Evolutionary conservation across 2,329 filamentous ascomycete species (phyloP).

Genomic region (Colletotrichum lentis): DNA sequence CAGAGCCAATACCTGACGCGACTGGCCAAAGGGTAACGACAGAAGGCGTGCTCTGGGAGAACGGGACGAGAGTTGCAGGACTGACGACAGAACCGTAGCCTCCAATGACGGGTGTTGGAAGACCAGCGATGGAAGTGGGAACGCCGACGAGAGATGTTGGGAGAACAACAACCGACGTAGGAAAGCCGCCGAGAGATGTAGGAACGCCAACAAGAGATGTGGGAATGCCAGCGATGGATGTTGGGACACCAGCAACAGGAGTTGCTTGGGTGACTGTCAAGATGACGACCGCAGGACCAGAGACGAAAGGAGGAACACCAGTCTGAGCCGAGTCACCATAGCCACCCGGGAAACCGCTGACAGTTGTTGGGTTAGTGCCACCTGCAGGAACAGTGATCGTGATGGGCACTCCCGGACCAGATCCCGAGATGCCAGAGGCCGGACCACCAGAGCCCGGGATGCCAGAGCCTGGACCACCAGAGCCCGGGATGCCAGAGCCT

Average conservation of each 20-base stretch:
- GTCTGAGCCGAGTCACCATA: conserved; percentile 17
- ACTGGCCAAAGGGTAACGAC: conserved; percentile 29
- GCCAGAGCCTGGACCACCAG: not conserved
- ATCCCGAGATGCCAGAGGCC: not conserved
- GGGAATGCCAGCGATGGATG: not conserved
- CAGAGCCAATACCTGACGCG: not conserved
- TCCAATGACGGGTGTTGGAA: not conserved
- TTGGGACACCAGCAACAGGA: not conserved
- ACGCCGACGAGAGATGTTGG: not conserved
- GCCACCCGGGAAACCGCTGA: conserved; percentile 15
- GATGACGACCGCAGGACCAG: not conserved
- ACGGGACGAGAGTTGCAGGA: not conserved
- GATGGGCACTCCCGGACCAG: not conserved
- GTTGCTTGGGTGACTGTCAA: conserved; percentile 2
- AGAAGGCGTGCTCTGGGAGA: not conserved
- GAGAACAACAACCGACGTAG: not conserved
- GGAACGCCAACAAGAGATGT: not conserved
- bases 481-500: not conserved
- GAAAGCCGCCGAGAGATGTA: not conserved
- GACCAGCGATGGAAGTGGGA: not conserved
- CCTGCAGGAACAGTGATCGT: conserved; percentile 3
- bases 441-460: not conserved
- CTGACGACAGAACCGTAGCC: conserved; percentile 5
- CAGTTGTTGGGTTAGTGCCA: not conserved
- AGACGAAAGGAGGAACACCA: conserved; percentile 2